A percentile compares a stretch with the other conserved stretches of the same genome.
These are phyloP conservation scores for Leishmania mexicana DNA, from an alignment of 208 protist genomes.

Conservation along the genomic window DNA sequence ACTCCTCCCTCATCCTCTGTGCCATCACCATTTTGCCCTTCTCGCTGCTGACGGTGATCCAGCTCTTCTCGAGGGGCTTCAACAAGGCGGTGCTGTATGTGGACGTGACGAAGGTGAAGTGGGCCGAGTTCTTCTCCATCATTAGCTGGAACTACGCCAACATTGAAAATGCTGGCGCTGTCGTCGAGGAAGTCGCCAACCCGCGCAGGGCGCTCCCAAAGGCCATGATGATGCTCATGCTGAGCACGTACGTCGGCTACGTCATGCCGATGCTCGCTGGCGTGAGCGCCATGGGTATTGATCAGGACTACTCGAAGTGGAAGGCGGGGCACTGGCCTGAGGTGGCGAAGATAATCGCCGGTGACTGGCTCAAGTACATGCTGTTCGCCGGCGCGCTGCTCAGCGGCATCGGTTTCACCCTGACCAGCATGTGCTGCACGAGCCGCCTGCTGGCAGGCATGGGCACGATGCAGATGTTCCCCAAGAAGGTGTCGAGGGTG, in stretches of 20 bases:
- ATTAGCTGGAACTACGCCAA: constrained; percentile 91
- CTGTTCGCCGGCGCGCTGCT: constrained; percentile 75
- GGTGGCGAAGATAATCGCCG: constrained; percentile 58
- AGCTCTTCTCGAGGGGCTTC: constrained; percentile 74
- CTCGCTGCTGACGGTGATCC: constrained; percentile 63
- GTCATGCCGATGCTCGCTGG: constrained; percentile 81
- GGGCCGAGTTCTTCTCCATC: constrained; percentile 80
- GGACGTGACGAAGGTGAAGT: constrained; percentile 55
- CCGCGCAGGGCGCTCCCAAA: constrained; percentile 49
- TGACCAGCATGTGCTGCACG: constrained; percentile 87
- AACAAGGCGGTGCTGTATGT: constrained; percentile 69
- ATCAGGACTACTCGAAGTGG: constrained; percentile 72
- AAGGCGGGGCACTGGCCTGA: constrained; percentile 79
- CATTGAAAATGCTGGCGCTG: constrained; percentile 83
- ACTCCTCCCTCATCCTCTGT: constrained; percentile 63
- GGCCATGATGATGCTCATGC: constrained; percentile 74
- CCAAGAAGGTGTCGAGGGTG: constrained; percentile 69
- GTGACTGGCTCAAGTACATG: constrained; percentile 79
- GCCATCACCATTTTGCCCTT: constrained; percentile 72
- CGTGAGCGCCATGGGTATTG: constrained; percentile 69
- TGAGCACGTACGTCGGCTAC: constrained; percentile 79
- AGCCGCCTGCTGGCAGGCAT: constrained; percentile 82
- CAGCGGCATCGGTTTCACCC: constrained; percentile 77
- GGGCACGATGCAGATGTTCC: constrained; percentile 89
- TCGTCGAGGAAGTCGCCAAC: constrained; percentile 81